Evolutionary conservation across 257 asterid genomes (phyloP), one percentile per base, ranked within the genome.

Genomic region (Catharanthus roseus): DNA sequence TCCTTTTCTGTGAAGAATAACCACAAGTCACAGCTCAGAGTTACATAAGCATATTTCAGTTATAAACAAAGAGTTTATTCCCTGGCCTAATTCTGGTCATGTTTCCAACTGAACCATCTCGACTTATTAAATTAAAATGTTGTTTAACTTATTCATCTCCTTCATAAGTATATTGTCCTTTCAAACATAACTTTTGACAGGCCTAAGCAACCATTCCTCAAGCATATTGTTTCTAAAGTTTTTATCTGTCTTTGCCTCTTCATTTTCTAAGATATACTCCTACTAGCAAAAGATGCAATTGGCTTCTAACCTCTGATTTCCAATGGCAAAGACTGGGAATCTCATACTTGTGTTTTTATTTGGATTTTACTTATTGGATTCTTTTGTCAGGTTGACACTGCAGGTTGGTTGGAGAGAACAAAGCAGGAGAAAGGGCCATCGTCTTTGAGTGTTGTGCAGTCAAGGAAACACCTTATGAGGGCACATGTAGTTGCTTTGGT

Each of bases 321-420:
- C 64, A 57, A 29, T 57, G 38, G 24, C 23, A 13, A 57, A 57
- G 47, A 16, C 68, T 63, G 28, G 29, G 39, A 64, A 29, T 64
- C 1, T 36, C 4, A 15, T 60, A 0, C 65, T 4, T 23, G 0
- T 65, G 69, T 23, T 42, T 39, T 41, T 19, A 41, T 41, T 44
- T 65, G 54, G 53, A 41, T 65, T 12, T 23, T 39, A 28, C 4
- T n/a, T 65, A 65, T 12, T 39, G 53, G 34, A 39, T 56, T 77
- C 45, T 81, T 75, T 70, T 71, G 51, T 75, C 81, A 92, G 98
- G 98, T 93, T 75, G 97, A 91, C 79, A 93, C 99, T 13, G 97
- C 99, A 65, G 99, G 99, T 74, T 93, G 99, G 99, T 79, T 93
- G 87, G 97, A 85, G 70, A 88, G 99, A 82, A 89, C 96, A 70